Percentiles rank a stretch among this genome's conserved stretches.
Evolutionary conservation across 306 rosid species (phyloP).

Genomic region (Carpinus fangiana): DNA sequence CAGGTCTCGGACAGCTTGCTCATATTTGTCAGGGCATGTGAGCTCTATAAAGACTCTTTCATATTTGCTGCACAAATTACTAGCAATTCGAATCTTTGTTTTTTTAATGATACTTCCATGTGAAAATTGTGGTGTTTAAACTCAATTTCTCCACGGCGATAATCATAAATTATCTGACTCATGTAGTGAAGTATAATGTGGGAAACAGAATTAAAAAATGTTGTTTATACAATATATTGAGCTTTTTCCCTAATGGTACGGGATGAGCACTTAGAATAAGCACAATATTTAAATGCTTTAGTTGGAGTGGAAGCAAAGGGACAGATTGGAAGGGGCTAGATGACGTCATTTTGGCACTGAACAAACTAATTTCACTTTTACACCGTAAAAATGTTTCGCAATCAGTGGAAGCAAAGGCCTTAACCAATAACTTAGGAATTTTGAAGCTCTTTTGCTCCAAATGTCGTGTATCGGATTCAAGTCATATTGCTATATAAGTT

Average conservation of each 20-base stretch:
- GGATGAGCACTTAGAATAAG: too few species aligned
- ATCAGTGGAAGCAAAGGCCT: not conserved
- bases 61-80: too few species aligned
- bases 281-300: not conserved
- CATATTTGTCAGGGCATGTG: too few species aligned
- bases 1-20: too few species aligned
- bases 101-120: not conserved
- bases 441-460: too few species aligned
- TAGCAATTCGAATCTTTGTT: too few species aligned
- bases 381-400: not conserved
- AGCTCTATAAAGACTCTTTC: too few species aligned
- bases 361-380: not conserved
- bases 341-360: not conserved
- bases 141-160: not conserved
- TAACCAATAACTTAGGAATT: too few species aligned
- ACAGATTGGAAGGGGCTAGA: not conserved
- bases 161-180: not conserved
- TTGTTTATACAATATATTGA: not conserved
- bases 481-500: too few species aligned
- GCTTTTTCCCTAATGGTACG: not conserved
- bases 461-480: too few species aligned
- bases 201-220: not conserved
- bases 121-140: not conserved
- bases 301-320: not conserved
- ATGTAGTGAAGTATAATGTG: not conserved